A percentile compares a stretch with the other conserved stretches of the same genome.
These are phyloP conservation scores for Pholiota adiposa DNA, from an alignment of 1,284 basidiomycete species.

Conservation along the genomic window DNA sequence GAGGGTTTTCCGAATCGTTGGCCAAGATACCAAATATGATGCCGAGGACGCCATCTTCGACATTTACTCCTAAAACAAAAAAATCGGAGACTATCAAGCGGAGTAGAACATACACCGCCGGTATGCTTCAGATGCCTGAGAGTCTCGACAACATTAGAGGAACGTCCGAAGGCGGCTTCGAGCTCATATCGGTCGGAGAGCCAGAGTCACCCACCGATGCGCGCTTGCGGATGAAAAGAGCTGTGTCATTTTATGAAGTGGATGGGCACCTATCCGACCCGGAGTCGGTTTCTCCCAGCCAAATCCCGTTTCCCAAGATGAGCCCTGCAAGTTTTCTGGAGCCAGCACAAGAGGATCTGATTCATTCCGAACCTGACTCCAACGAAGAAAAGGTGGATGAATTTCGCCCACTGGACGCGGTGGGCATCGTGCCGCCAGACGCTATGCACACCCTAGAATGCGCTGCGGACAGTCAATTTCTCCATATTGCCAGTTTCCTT, in stretches of 20 bases:
- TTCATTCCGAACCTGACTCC: neutral
- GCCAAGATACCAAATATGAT: neutral
- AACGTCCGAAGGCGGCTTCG: neutral
- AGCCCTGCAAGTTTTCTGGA: neutral
- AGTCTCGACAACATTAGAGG: neutral
- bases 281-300: neutral
- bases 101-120: neutral
- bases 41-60: neutral
- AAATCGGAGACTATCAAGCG: neutral
- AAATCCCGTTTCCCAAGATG: neutral
- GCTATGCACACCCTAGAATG: neutral
- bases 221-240: neutral
- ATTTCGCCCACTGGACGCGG: neutral
- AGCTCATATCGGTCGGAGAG: neutral
- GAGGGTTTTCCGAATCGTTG: neutral
- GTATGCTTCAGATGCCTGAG: neutral
- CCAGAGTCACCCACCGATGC: constrained; percentile 3
- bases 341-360: neutral
- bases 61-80: neutral
- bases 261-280: neutral
- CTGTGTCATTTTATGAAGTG: neutral
- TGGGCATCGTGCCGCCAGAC: neutral
- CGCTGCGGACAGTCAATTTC: neutral
- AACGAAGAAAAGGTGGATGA: neutral
- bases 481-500: constrained; percentile 10